phyloP scores from a whole-genome alignment of 176 grass and related monocot species.

The Neostapfia colusana region DNA sequence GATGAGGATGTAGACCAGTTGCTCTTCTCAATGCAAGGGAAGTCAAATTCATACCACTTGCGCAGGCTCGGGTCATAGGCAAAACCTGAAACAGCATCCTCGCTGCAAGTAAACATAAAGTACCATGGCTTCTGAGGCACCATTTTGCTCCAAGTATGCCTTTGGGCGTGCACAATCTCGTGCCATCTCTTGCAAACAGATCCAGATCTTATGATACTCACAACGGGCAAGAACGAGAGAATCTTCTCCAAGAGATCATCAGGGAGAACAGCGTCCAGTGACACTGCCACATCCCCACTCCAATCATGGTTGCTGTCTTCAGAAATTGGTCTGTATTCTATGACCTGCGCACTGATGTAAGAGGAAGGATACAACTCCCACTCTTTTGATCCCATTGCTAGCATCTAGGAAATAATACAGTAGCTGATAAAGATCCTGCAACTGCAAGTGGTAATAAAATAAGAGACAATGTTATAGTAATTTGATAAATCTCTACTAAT shows the following conservation, averaged over 20 bases:
- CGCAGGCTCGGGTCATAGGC: slow-evolving; percentile 58
- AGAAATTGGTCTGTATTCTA: slow-evolving; percentile 28
- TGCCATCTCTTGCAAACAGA: slow-evolving; percentile 84
- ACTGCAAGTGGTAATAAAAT: slow-evolving; percentile 41
- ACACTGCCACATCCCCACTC: slow-evolving; percentile 30
- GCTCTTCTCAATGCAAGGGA: slow-evolving; percentile 87
- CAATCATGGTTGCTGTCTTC: slow-evolving; percentile 39
- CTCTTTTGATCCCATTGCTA: slow-evolving; percentile 49
- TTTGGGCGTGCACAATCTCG: slow-evolving; percentile 53
- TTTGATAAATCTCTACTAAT: too few species aligned
- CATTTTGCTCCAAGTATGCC: slow-evolving; percentile 49
- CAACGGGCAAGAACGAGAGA: slow-evolving; percentile 70
- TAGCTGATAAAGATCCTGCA: slow-evolving; percentile 42
- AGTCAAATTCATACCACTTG: slow-evolving; percentile 81
- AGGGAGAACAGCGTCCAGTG: slow-evolving; percentile 56
- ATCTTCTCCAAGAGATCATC: slow-evolving; percentile 87
- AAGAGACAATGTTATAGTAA: too few species aligned
- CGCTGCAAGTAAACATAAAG: slow-evolving; percentile 87
- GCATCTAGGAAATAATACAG: background rate
- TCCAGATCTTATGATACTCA: slow-evolving; percentile 69
- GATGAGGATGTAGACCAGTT: slow-evolving; percentile 83
- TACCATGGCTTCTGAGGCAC: slow-evolving; percentile 89
- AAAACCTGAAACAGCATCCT: slow-evolving; percentile 61
- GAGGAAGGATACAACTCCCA: slow-evolving; percentile 58
- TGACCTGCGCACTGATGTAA: slow-evolving; percentile 39